These are phyloP conservation scores for Nannizzia gypsea DNA, from an alignment of 2,329 filamentous ascomycete genomes.

Conservation along the genomic window DNA sequence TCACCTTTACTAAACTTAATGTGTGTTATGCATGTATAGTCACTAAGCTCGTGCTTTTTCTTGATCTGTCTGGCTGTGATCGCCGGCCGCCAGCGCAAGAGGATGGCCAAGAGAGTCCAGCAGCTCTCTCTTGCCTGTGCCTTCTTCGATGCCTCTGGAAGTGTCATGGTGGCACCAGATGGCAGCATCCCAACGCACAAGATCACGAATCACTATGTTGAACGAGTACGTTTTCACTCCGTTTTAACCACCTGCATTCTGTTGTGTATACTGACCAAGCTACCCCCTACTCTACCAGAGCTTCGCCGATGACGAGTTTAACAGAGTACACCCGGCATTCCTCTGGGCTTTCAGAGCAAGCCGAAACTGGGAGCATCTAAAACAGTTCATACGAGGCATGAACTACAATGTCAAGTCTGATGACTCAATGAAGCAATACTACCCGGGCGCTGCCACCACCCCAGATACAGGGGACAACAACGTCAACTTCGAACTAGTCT, in stretches of 20 bases:
- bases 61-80: slow-evolving; percentile 47
- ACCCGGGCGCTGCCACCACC: slow-evolving; percentile 33
- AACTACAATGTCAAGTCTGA: slow-evolving; percentile 50
- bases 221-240: slow-evolving; percentile 38
- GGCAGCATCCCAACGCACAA: slow-evolving; percentile 43
- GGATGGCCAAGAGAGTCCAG: slow-evolving; percentile 48
- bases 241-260: neutral
- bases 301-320: slow-evolving; percentile 62
- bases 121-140: slow-evolving; percentile 42
- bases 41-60: slow-evolving; percentile 49
- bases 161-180: slow-evolving; percentile 37
- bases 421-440: slow-evolving; percentile 39
- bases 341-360: slow-evolving; percentile 79
- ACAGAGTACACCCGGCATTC: slow-evolving; percentile 64
- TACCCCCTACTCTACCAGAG: slow-evolving; percentile 19
- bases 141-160: slow-evolving; percentile 34
- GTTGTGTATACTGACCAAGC: neutral
- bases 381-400: slow-evolving; percentile 60
- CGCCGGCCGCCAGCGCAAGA: slow-evolving; percentile 42
- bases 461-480: slow-evolving; percentile 39
- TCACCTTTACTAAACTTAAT: neutral
- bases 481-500: slow-evolving; percentile 60
- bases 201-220: slow-evolving; percentile 66
- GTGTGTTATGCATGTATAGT: slow-evolving; percentile 32
- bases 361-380: slow-evolving; percentile 61